Conservation (phyloP, 441 rosid species). For the Syzygium syzygioides region DNA sequence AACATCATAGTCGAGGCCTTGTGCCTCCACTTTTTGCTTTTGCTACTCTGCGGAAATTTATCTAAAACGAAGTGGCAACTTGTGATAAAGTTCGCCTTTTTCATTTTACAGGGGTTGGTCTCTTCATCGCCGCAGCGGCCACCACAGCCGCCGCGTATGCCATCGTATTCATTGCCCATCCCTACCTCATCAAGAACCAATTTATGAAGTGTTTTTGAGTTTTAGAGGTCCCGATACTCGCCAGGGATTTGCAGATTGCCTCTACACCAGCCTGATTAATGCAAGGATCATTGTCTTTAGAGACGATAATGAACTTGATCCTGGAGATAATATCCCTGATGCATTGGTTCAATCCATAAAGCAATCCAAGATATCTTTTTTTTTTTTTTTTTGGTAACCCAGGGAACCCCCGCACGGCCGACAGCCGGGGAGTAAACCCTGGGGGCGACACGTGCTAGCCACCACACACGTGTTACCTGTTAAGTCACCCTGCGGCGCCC, state of each 20-base stretch:
- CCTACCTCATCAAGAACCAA: background rate
- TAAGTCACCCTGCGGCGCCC: no score
- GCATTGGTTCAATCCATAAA: background rate
- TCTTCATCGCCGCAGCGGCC: background rate
- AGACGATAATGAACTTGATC: background rate
- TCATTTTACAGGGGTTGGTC: background rate
- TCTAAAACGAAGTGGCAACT: background rate
- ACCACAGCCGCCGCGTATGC: accelerated
- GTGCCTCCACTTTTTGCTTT: background rate
- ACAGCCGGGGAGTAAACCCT: no score
- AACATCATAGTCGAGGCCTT: background rate
- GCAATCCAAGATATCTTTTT: background rate
- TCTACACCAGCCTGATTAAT: background rate
- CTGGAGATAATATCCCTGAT: background rate
- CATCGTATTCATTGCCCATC: background rate
- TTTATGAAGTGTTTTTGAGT: background rate
- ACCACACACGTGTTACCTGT: no score
- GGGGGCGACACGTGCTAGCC: no score
- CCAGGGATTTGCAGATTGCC: background rate
- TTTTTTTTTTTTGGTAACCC: no score
- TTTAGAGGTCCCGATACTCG: background rate
- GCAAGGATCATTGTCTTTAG: background rate
- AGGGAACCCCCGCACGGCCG: no score
- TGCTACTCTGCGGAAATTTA: background rate
- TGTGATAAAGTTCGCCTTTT: background rate